Conservation (phyloP, 2,329 filamentous ascomycete genomes). For the Fusarium chaquense region DNA sequence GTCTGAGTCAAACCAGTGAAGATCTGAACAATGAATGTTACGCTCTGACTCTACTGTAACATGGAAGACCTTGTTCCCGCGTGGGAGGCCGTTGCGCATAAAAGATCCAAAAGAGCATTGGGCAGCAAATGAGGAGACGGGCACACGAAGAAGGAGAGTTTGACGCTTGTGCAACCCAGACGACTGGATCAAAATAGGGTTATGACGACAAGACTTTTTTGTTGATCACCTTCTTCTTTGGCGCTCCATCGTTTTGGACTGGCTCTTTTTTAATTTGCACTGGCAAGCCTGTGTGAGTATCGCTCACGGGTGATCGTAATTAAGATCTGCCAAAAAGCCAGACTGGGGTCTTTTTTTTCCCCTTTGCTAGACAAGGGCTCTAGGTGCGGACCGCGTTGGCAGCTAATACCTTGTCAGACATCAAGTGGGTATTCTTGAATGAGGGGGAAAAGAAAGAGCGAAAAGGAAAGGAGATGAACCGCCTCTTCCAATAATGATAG, state of each 20-base stretch:
- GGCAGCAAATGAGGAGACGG: background rate
- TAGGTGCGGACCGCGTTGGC: background rate
- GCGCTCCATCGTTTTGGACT: too few relatives aligned
- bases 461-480: background rate
- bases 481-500: conserved; percentile 9
- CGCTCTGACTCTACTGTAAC: background rate
- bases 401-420: too few relatives aligned
- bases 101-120: background rate
- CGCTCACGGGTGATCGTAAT: conserved; percentile 6
- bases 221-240: conserved; percentile 1
- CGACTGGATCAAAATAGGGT: background rate
- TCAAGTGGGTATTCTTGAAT: background rate
- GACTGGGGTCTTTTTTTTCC: background rate
- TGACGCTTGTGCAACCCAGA: conserved; percentile 5
- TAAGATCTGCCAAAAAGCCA: conserved; percentile 18
- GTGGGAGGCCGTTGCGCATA: background rate
- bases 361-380: background rate
- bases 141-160: background rate
- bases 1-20: background rate
- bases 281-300: background rate
- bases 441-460: background rate
- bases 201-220: conserved; percentile 29
- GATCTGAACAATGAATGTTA: background rate
- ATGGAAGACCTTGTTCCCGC: background rate
- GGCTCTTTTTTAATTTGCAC: background rate